A percentile compares a stretch with the other conserved stretches of the same genome.
Evolutionary conservation across 306 rosid genomes (phyloP).

Genomic region (Coriaria nepalensis): DNA sequence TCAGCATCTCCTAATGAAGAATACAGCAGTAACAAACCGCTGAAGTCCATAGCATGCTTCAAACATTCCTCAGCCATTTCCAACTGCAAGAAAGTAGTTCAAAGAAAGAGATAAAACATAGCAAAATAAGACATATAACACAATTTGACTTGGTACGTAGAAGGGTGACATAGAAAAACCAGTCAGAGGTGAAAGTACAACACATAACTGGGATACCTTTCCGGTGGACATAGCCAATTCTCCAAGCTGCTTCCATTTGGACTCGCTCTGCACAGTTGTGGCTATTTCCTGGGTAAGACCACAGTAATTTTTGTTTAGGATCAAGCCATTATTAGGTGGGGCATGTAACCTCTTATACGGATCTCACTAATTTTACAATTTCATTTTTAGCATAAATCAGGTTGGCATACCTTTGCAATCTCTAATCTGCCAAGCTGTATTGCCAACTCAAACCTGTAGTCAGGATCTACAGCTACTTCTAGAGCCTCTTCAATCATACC

Average conservation of each 20-base stretch:
- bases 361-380: too few relatives aligned
- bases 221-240: constrained; percentile 85
- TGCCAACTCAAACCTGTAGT: constrained; percentile 90
- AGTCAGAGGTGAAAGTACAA: too few relatives aligned
- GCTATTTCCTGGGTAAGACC: constrained; percentile 60
- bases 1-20: constrained; percentile 98
- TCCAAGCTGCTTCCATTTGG: constrained; percentile 98
- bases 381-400: background rate
- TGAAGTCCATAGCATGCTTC: constrained; percentile 82
- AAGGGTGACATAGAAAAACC: too few relatives aligned
- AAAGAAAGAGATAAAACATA: constrained; percentile 3
- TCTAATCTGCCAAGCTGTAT: constrained; percentile 92
- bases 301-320: background rate
- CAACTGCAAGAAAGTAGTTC: constrained; percentile 46
- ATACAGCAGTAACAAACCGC: constrained; percentile 91
- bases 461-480: constrained; percentile 95
- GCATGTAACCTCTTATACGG: too few relatives aligned
- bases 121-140: background rate
- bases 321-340: constrained; percentile 11
- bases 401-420: constrained; percentile 65
- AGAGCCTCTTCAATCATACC: constrained; percentile 98
- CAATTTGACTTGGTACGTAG: too few relatives aligned
- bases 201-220: constrained; percentile 30
- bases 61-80: constrained; percentile 98
- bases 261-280: constrained; percentile 51